These are phyloP conservation scores for Stachybotrys echinatus DNA, from an alignment of 2,329 filamentous ascomycete species.

Conservation along the genomic window DNA sequence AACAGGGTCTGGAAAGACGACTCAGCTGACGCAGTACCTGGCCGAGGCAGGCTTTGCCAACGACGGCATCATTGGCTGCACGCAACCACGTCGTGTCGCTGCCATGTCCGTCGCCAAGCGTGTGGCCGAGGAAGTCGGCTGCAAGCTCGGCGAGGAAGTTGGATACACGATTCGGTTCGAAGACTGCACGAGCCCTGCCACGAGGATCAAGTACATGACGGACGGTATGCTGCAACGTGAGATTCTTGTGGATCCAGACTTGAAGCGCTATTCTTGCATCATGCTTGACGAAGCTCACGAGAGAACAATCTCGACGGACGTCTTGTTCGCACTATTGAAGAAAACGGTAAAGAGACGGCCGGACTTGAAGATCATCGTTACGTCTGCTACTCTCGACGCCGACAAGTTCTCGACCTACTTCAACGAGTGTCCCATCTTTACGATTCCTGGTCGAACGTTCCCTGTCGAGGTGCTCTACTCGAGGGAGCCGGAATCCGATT, in stretches of 20 bases:
- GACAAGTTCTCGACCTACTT: slow-evolving; percentile 98
- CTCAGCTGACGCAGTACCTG: slow-evolving; percentile 90
- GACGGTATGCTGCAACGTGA: slow-evolving; percentile 97
- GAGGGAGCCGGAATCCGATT: slow-evolving; percentile 90
- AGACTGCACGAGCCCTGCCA: slow-evolving; percentile 81
- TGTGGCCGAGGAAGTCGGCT: slow-evolving; percentile 93
- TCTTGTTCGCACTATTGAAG: slow-evolving; percentile 89
- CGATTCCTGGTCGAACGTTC: slow-evolving; percentile 90
- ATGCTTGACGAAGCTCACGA: slow-evolving; percentile 99
- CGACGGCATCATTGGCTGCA: slow-evolving; percentile 87
- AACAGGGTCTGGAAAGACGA: slow-evolving; percentile 96
- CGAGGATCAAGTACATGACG: slow-evolving; percentile 99
- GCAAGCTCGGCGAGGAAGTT: slow-evolving; percentile 83
- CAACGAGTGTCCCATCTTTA: slow-evolving; percentile 92
- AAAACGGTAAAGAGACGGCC: slow-evolving; percentile 82
- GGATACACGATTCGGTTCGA: slow-evolving; percentile 98
- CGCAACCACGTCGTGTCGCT: slow-evolving; percentile 92
- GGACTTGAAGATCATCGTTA: slow-evolving; percentile 93
- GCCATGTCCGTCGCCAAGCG: slow-evolving; percentile 97
- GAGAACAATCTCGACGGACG: slow-evolving; percentile 90
- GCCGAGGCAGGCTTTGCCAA: slow-evolving; percentile 89
- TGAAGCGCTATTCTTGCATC: slow-evolving; percentile 88
- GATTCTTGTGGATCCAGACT: slow-evolving; percentile 83
- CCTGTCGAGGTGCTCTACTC: slow-evolving; percentile 96
- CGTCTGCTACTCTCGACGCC: slow-evolving; percentile 91